Base-by-base conservation (phyloP, 306 rosid genomes). In the Cicer arietinum region DNA sequence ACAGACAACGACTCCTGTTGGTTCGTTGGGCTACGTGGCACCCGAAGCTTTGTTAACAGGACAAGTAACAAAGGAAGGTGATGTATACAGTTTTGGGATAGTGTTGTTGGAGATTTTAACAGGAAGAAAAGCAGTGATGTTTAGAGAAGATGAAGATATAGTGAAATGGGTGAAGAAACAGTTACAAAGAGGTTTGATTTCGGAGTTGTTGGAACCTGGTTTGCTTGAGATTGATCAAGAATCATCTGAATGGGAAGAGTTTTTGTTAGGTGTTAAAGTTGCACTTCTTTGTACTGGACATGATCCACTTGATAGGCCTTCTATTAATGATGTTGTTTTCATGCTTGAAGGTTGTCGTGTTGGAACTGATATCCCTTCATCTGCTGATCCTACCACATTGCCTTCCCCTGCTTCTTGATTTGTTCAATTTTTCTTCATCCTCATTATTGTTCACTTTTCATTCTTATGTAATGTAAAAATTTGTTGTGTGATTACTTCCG, bases 321-420 rank as follows among this genome's bases (percentile, higher is more conserved):
- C 93, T 2, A 90, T 90, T 85, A 67, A 90, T 40, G 97, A 87
- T 78, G 60, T 90, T 81, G 97, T 88, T 48, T 92, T 88, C 96
- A 90, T 90, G 97, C 97, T 92, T 17, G 92, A 92, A 88, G 96
- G 96, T 66, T 92, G 97, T 69, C 83, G 97, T 67, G 93, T 88
- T 64, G 92, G 90, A 42, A 91, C 91, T 5, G 97, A 92, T 54
- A 85, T 92, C 5, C 96, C 96, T 20, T 90, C 97, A 1, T 90
- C 97, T 3, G 93, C 96, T 35, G 97, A 87, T 77, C 97, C 93
- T 13, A 92, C 97, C 11, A 84, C 91, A 56, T 72, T 90, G 5
- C 91, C 90, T 70, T 92, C 96, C 10, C 96, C 97, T 40, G 85
- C 67, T 9, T 88, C 71, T 20, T 67, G 71, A 67, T 67, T 17